Evolutionary conservation across 129 eudicot species (phyloP), one percentile per base, ranked within the genome.

Genomic region (sunflower (Helianthus annuus)): DNA sequence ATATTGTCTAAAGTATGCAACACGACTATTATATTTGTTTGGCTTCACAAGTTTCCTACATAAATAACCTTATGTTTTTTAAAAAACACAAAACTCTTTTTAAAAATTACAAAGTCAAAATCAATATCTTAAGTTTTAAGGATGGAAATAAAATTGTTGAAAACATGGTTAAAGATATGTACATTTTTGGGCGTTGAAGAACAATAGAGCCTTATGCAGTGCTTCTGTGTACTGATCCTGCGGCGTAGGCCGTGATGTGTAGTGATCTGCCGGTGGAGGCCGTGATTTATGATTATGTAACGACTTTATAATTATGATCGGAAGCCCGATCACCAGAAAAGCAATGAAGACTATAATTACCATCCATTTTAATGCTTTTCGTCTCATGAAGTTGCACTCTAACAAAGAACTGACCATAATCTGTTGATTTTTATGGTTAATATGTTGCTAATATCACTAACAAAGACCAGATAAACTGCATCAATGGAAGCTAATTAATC

Each of bases 121-220:
- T 27, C 6, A 4, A 16, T 55, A 2, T 10, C 70, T 19, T 22
- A 9, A 45, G 17, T 15, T 29, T 48, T 29, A 66, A 46, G 54
- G 15, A 27, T 46, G 27, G 14, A 66, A 75, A 57, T 55, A 66
- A 42, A 54, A 42, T 40, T 13, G 54, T 32, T 70, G 82, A 71
- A 78, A 71, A 63, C 5, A 7, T 10, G 27, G 7, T 6, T 3
- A 10, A 10, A 22, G 48, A 42, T 46, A 81, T 89, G 68, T 88
- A 94, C 98, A 94, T 67, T 90, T 90, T 67, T 94, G 98, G 73
- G 93, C 97, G 62, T 94, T 78, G 92, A 94, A 94, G 93, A 94
- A 94, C 39, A 82, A 70, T 12, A 94, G 93, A 1, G 98, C 96
- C 67, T 87, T 87, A 24, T 78, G 91, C n/a, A 94, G 81, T 4